A percentile compares a stretch with the other conserved stretches of the same genome.
phyloP scores from a whole-genome alignment of 176 grass and related monocot genomes.

The Eragrostis nindensis region DNA sequence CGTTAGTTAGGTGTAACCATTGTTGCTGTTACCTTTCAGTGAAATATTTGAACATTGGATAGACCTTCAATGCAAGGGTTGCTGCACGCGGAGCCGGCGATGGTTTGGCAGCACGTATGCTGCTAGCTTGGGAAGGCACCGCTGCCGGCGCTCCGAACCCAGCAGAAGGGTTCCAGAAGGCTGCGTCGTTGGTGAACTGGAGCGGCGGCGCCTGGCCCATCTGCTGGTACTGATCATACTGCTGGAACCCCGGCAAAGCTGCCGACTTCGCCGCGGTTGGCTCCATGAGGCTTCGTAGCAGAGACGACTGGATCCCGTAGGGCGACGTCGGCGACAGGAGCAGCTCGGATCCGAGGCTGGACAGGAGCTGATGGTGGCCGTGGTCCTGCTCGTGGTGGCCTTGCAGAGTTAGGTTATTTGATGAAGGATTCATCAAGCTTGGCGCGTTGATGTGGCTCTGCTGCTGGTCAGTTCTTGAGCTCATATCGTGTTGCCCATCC shows the following conservation, averaged over 20 bases:
- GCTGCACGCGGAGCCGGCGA: neutral
- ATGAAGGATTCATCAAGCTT: slow-evolving; percentile 40
- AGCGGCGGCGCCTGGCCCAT: slow-evolving; percentile 35
- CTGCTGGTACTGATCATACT: slow-evolving; percentile 54
- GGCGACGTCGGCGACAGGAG: slow-evolving; percentile 52
- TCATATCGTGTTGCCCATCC: slow-evolving; percentile 50
- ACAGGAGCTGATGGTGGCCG: slow-evolving; percentile 39
- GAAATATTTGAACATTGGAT: slow-evolving; percentile 10
- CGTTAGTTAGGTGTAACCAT: neutral
- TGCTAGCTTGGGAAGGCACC: neutral
- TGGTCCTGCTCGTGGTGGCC: slow-evolving; percentile 42
- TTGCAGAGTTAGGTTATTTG: slow-evolving; percentile 47
- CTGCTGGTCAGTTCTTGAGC: slow-evolving; percentile 51
- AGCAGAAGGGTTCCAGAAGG: slow-evolving; percentile 64
- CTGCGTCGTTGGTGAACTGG: slow-evolving; percentile 64
- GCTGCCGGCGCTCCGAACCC: slow-evolving; percentile 34
- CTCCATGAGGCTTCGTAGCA: slow-evolving; percentile 49
- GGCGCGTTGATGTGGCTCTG: slow-evolving; percentile 18
- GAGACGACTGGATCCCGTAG: slow-evolving; percentile 41
- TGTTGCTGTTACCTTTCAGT: neutral
- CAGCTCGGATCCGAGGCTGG: slow-evolving; percentile 46
- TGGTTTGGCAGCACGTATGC: neutral
- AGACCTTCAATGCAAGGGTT: slow-evolving; percentile 31
- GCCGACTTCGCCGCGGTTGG: neutral
- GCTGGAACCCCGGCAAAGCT: slow-evolving; percentile 34